These are phyloP conservation scores for Vaccinium macrocarpon DNA, from an alignment of 148 eudicot genomes.

Conservation along the genomic window DNA sequence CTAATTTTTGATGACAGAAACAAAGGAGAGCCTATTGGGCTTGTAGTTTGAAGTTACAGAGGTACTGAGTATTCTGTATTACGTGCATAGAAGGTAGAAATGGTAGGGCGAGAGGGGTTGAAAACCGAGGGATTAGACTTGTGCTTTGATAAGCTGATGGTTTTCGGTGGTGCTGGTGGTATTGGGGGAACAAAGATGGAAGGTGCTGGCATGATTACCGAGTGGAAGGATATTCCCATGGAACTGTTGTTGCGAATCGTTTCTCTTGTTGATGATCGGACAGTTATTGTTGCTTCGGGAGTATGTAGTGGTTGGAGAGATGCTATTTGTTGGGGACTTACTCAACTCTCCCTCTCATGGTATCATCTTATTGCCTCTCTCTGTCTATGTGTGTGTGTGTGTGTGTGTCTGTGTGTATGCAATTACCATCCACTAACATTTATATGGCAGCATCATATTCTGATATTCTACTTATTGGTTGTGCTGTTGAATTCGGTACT, in stretches of 20 bases:
- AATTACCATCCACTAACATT: neutral
- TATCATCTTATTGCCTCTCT: constrained; percentile 28
- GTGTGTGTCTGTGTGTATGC: neutral
- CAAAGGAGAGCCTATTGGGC: constrained; percentile 6
- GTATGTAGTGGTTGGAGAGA: constrained; percentile 95
- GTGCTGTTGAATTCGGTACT: constrained; percentile 9
- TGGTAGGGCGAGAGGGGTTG: constrained; percentile 42
- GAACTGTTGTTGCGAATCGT: constrained; percentile 79
- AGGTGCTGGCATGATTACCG: constrained; percentile 33
- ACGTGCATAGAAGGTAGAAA: constrained; percentile 10
- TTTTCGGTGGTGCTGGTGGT: constrained; percentile 29
- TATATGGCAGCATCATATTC: neutral
- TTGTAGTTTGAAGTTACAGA: neutral
- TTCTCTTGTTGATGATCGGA: constrained; percentile 73
- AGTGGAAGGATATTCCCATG: constrained; percentile 92
- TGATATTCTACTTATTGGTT: neutral
- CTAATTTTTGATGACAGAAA: constrained; percentile 13
- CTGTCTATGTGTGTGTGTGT: neutral
- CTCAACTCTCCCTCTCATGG: constrained; percentile 84
- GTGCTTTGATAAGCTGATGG: constrained; percentile 72
- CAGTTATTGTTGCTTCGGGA: constrained; percentile 69
- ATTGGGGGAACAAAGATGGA: constrained; percentile 27
- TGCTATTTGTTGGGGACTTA: constrained; percentile 67
- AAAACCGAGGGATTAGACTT: constrained; percentile 47
- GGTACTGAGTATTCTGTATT: neutral